Conservation (phyloP, 306 rosid species). For the Macrotyloma uniflorum region DNA sequence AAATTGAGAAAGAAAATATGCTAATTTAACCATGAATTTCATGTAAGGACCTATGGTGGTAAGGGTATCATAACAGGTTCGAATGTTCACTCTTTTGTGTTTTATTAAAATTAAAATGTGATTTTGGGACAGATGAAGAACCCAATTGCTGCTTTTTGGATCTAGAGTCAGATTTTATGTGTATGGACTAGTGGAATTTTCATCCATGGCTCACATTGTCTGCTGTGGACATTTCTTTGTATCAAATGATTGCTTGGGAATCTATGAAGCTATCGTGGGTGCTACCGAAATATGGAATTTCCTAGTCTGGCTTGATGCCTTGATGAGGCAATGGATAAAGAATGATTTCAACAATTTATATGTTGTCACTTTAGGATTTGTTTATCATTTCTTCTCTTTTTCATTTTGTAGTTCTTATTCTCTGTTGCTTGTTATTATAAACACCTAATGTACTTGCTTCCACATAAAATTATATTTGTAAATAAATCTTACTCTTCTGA, state of each 20-base stretch:
- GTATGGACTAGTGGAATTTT: not conserved
- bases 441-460: not conserved
- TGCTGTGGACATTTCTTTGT: not conserved
- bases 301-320: slow-evolving; percentile 8
- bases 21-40: not conserved
- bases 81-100: not conserved
- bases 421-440: not conserved
- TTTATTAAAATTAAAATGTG: not conserved
- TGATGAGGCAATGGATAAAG: not conserved
- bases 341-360: not conserved
- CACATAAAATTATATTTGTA: not conserved
- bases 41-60: not conserved
- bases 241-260: not conserved
- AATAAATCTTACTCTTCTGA: slow-evolving; percentile 2
- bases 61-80: not conserved
- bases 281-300: slow-evolving; percentile 11
- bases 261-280: not conserved
- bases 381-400: slow-evolving; percentile 2
- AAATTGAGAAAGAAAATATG: not conserved
- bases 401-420: not conserved
- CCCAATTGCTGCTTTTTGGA: not conserved
- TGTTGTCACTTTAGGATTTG: not conserved
- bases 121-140: not conserved
- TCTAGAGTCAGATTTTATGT: not conserved
- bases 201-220: not conserved